A percentile compares a stretch with the other conserved stretches of the same genome.
These are phyloP conservation scores for Chamaenerion angustifolium DNA, from an alignment of 345 rosid genomes.

Conservation along the genomic window DNA sequence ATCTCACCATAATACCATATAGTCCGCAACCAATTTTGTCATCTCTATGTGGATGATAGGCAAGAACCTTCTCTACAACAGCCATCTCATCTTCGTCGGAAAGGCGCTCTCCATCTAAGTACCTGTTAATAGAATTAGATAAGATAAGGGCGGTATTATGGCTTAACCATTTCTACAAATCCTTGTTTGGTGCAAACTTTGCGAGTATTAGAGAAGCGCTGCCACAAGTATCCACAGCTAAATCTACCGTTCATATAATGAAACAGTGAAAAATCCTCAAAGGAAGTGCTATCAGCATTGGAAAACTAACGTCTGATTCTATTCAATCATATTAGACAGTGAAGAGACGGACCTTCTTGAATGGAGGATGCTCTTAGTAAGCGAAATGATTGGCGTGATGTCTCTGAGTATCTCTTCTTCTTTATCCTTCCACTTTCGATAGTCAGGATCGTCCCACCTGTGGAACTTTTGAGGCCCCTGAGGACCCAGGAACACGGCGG, in stretches of 20 bases:
- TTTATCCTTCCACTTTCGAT: slow-evolving; percentile 61
- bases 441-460: slow-evolving; percentile 53
- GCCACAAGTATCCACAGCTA: too few species aligned
- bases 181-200: neutral
- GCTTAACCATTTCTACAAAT: neutral
- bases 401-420: slow-evolving; percentile 63
- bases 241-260: neutral
- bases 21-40: slow-evolving; percentile 78
- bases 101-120: slow-evolving; percentile 3
- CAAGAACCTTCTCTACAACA: slow-evolving; percentile 51
- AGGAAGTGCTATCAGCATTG: neutral
- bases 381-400: slow-evolving; percentile 35
- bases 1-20: slow-evolving; percentile 55
- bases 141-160: neutral
- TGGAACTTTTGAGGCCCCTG: slow-evolving; percentile 21
- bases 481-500: slow-evolving; percentile 12
- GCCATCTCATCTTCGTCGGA: slow-evolving; percentile 6
- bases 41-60: slow-evolving; percentile 48
- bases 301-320: neutral
- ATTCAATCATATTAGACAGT: neutral
- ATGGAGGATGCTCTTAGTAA: slow-evolving; percentile 66
- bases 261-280: neutral
- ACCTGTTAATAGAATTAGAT: neutral
- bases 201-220: neutral
- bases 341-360: slow-evolving; percentile 35